These are phyloP conservation scores for Polytrichum commune DNA, from an alignment of 225 moss, liverwort and hornwort genomes.

Conservation along the genomic window DNA sequence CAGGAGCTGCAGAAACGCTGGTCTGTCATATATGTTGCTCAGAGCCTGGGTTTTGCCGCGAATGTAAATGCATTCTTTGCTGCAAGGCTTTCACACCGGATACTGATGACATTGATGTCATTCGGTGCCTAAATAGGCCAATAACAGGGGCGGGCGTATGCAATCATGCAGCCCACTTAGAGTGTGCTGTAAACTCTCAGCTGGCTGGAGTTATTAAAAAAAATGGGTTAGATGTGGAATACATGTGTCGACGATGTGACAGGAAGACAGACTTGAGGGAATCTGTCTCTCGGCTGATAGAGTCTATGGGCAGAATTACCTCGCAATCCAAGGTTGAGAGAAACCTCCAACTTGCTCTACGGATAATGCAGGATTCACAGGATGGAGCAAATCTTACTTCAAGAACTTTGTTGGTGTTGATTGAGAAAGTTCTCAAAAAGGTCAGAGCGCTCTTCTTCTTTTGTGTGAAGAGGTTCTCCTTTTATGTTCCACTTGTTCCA, in stretches of 20 bases:
- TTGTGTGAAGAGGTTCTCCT: too few relatives aligned
- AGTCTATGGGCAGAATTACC: slow-evolving; percentile 40
- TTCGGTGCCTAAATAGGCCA: slow-evolving; percentile 58
- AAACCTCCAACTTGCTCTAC: slow-evolving; percentile 48
- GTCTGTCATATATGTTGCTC: slow-evolving; percentile 71
- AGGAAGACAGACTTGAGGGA: slow-evolving; percentile 63
- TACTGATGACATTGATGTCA: slow-evolving; percentile 35
- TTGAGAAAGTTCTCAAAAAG: slow-evolving; percentile 50
- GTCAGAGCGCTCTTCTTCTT: slow-evolving; percentile 17
- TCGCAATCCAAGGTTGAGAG: slow-evolving; percentile 40
- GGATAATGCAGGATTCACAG: slow-evolving; percentile 53
- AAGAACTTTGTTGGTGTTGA: slow-evolving; percentile 38
- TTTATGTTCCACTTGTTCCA: too few relatives aligned
- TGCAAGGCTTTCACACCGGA: slow-evolving; percentile 49
- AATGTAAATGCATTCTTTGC: slow-evolving; percentile 79
- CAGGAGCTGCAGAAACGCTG: slow-evolving; percentile 25
- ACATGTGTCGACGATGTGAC: slow-evolving; percentile 84
- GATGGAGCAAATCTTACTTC: slow-evolving; percentile 41
- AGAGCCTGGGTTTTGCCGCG: slow-evolving; percentile 70
- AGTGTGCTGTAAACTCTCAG: slow-evolving; percentile 66
- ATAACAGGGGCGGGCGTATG: slow-evolving; percentile 48
- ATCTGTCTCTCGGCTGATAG: slow-evolving; percentile 50
- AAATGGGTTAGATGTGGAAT: slow-evolving; percentile 65
- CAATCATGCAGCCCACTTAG: slow-evolving; percentile 78
- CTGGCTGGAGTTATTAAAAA: slow-evolving; percentile 69